Base-by-base conservation (phyloP, 768 basidiomycete species). In the Boletus tomentosulus region DNA sequence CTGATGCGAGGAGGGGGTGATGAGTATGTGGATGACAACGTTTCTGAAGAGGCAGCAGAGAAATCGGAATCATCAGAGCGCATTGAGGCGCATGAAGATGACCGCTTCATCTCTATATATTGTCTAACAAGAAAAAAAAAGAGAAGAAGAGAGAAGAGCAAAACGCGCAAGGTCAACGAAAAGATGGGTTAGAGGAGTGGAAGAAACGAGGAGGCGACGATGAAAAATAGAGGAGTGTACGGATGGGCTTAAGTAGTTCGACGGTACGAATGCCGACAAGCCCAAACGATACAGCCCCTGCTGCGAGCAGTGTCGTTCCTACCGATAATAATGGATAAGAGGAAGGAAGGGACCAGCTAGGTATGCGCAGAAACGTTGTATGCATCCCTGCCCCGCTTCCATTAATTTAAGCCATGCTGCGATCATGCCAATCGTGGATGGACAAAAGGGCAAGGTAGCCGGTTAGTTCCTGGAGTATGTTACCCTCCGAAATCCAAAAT, bases 1-100 rank as follows among this genome's bases (percentile, higher is more conserved):
- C 90, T 93, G 61, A 73, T 44, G 50, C 58, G 57, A 38, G 69
- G 63, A 39, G 64, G 46, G 8, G 64, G 59, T 22, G 66, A 57
- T 66, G 68, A 60, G 67, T 58, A 55, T 41, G 60, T 63, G 28
- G 70, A 69, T 0, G 69, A 72, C 33, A 77, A 66, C 58, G 75
- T 74, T 60, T 74, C 72, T 44, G 75, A 72, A 39, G 69, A 68
- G 3, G 62, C 63, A 37, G 58, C 56, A 51, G 66, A 65, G 16
- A 66, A 64, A 56, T 71, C 55, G 27, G 71, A 68, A 44, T 35
- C 50, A 46, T 61, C 61, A 38, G 67, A 71, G 28, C 42, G 25
- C 15, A 46, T 50, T 0, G 66, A 65, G 9, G 53, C 50, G 33
- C 27, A 31, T 6, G 62, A 70, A 1, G 45, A 59, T 50, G 64